These are phyloP conservation scores for Aureobasidium pullulans DNA, from an alignment of 2,329 filamentous ascomycete species.

Conservation along the genomic window DNA sequence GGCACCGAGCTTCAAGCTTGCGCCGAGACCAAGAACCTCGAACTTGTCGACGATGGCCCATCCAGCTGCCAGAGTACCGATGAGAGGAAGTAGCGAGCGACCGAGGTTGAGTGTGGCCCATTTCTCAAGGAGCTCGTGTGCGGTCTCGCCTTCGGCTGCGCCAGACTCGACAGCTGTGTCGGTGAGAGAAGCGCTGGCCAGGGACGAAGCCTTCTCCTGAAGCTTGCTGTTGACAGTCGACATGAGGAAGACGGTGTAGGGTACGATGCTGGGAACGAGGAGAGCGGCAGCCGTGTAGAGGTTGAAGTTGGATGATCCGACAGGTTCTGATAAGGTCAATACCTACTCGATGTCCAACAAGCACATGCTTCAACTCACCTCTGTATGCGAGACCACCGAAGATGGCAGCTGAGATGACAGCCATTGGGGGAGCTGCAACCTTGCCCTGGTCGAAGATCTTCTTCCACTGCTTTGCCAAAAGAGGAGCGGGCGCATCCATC, in stretches of 20 bases:
- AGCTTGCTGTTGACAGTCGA: slow-evolving; percentile 43
- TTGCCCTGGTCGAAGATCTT: slow-evolving; percentile 35
- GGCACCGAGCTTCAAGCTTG: slow-evolving; percentile 20
- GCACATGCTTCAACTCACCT: slow-evolving; percentile 19
- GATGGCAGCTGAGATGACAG: slow-evolving; percentile 34
- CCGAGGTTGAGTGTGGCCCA: slow-evolving; percentile 48
- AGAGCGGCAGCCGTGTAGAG: slow-evolving; percentile 42
- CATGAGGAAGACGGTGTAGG: slow-evolving; percentile 47
- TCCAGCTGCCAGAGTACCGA: slow-evolving; percentile 20
- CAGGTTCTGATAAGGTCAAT: slow-evolving; percentile 19
- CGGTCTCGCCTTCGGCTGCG: slow-evolving; percentile 36
- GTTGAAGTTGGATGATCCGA: slow-evolving; percentile 29
- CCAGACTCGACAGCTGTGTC: slow-evolving; percentile 34
- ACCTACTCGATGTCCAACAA: neutral
- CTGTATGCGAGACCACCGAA: slow-evolving; percentile 43
- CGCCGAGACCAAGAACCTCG: slow-evolving; percentile 21
- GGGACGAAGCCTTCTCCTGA: slow-evolving; percentile 35
- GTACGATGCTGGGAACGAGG: slow-evolving; percentile 41
- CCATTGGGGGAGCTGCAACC: slow-evolving; percentile 32
- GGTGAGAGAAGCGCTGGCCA: slow-evolving; percentile 29
- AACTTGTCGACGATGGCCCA: slow-evolving; percentile 25
- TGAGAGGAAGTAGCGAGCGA: slow-evolving; percentile 26
- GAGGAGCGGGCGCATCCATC: slow-evolving; percentile 47
- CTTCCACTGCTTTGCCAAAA: slow-evolving; percentile 51
- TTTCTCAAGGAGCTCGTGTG: slow-evolving; percentile 46